These are phyloP conservation scores for Flaveria trinervia DNA, from an alignment of 129 eudicot species.

Conservation along the genomic window DNA sequence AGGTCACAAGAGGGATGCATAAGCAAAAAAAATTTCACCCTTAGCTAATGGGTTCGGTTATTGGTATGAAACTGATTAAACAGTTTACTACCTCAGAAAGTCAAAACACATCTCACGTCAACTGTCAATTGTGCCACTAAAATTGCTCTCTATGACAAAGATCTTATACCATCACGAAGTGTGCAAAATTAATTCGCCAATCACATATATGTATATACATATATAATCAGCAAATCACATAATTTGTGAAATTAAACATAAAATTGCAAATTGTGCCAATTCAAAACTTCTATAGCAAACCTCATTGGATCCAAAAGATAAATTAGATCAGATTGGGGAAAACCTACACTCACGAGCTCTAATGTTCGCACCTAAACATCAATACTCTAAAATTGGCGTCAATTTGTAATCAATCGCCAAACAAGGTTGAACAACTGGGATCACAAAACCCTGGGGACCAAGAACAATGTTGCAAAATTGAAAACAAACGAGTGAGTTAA, in stretches of 20 bases:
- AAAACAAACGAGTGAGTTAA: background rate
- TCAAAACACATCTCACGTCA: slow-evolving; percentile 2
- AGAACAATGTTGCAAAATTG: background rate
- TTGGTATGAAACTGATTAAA: background rate
- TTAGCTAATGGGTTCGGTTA: background rate
- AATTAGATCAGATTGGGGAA: background rate
- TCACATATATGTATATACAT: background rate
- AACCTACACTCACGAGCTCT: too few relatives aligned
- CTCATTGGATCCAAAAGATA: background rate
- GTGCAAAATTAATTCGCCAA: background rate
- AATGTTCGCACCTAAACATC: too few relatives aligned
- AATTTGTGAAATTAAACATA: background rate
- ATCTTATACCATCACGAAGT: background rate
- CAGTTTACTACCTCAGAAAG: background rate
- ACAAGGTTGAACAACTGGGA: background rate
- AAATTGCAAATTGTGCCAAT: background rate
- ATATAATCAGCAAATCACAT: background rate
- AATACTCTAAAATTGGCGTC: background rate
- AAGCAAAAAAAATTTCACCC: background rate
- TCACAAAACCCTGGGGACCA: slow-evolving; percentile 14
- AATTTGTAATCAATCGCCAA: slow-evolving; percentile 2
- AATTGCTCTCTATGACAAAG: background rate
- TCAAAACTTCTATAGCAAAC: too few relatives aligned
- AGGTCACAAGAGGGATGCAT: background rate
- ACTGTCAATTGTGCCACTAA: background rate